Conservation (phyloP, 1,139 yeast species). For the Chernovozyma aurita region DNA sequence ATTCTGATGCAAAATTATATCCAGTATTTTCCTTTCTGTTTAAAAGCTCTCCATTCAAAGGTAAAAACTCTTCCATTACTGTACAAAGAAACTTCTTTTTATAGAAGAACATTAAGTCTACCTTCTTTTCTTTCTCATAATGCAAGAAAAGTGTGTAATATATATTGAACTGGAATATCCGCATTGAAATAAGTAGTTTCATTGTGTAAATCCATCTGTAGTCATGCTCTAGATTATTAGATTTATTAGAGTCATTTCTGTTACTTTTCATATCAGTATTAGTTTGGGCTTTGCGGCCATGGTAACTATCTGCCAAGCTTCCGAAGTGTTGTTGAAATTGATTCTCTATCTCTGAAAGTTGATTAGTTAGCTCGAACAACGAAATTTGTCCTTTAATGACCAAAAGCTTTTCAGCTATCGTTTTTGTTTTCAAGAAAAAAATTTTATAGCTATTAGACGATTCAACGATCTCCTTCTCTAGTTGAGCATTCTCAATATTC, state of each 20-base stretch:
- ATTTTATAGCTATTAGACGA: background rate
- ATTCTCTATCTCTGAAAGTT: conserved; percentile 4
- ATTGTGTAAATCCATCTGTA: conserved; percentile 8
- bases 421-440: conserved; percentile 1
- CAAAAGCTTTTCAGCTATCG: conserved; percentile 1
- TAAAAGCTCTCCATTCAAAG: conserved; percentile 2
- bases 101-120: conserved; percentile 15
- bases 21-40: conserved; percentile 1
- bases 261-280: background rate
- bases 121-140: conserved; percentile 14
- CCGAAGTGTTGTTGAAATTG: conserved; percentile 3
- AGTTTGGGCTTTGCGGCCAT: background rate
- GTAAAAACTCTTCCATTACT: conserved; percentile 10
- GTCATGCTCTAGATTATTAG: too few species aligned
- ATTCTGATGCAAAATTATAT: conserved; percentile 16
- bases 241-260: too few species aligned
- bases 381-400: conserved; percentile 3
- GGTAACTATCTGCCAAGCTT: conserved; percentile 4
- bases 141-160: conserved; percentile 23
- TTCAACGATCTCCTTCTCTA: conserved; percentile 6
- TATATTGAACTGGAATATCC: conserved; percentile 18
- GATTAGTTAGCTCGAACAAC: conserved; percentile 1
- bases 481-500: background rate
- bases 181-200: conserved; percentile 1
- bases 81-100: conserved; percentile 15